Conservation (phyloP, 352 stramenopile genomes). For the Phytophthora kernoviae region DNA sequence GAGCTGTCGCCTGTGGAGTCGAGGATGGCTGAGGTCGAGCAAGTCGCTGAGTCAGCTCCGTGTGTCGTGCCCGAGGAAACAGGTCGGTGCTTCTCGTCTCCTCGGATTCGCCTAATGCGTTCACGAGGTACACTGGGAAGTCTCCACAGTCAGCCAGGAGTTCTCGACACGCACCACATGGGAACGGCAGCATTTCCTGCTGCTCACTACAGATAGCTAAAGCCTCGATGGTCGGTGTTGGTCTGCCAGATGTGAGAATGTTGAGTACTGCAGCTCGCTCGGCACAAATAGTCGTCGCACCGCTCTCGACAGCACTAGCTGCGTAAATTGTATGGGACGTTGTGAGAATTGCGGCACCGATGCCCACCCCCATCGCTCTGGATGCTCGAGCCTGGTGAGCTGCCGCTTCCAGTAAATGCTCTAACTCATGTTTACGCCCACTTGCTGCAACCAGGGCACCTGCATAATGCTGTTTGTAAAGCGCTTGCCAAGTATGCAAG, state of each 20-base stretch:
- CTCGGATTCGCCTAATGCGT: slow-evolving; percentile 45
- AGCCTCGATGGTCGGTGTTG: slow-evolving; percentile 33
- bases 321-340: slow-evolving; percentile 46
- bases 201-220: slow-evolving; percentile 71
- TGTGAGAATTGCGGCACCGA: slow-evolving; percentile 65
- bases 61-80: slow-evolving; percentile 55
- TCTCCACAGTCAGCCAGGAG: slow-evolving; percentile 73
- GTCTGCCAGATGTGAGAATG: slow-evolving; percentile 27
- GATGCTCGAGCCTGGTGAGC: slow-evolving; percentile 27
- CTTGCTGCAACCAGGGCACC: slow-evolving; percentile 39
- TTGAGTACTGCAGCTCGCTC: slow-evolving; percentile 65
- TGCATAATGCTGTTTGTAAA: slow-evolving; percentile 61
- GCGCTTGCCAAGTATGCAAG: slow-evolving; percentile 38
- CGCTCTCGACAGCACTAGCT: slow-evolving; percentile 44
- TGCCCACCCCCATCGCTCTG: slow-evolving; percentile 33
- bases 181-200: slow-evolving; percentile 49
- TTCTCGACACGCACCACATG: slow-evolving; percentile 72
- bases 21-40: slow-evolving; percentile 5
- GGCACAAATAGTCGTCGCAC: slow-evolving; percentile 52
- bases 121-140: slow-evolving; percentile 76
- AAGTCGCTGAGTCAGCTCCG: slow-evolving; percentile 25
- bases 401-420: slow-evolving; percentile 64
- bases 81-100: slow-evolving; percentile 63
- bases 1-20: neutral
- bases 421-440: slow-evolving; percentile 39